phyloP scores from a whole-genome alignment of 164 flowering plant species.

The Sextonia rubra region DNA sequence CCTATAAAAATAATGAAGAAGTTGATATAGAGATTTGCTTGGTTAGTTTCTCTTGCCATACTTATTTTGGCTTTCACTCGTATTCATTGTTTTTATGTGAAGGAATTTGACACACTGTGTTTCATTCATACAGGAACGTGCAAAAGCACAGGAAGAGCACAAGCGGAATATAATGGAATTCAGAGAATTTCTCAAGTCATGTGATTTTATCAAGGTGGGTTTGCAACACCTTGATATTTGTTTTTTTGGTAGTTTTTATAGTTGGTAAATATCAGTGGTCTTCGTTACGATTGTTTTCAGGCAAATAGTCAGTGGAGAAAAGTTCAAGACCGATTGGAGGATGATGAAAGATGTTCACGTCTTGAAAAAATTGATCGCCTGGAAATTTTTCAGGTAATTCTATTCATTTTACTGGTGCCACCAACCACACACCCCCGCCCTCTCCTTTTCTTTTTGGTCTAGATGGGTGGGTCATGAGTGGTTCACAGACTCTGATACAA shows the following conservation, averaged over 20 bases:
- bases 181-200: constrained; percentile 72
- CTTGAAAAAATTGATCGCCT: constrained; percentile 90
- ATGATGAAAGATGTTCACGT: constrained; percentile 83
- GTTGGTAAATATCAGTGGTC: not conserved
- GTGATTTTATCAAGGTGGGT: constrained; percentile 81
- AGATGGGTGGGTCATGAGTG: not conserved
- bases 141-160: constrained; percentile 82
- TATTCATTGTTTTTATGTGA: not conserved
- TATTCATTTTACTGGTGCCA: constrained; percentile 1
- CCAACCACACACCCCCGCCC: no score
- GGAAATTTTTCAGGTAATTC: constrained; percentile 68
- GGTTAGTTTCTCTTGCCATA: no score
- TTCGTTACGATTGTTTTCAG: constrained; percentile 26
- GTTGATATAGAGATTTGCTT: no score
- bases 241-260: not conserved
- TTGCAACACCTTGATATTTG: not conserved
- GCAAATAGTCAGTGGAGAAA: constrained; percentile 89
- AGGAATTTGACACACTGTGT: not conserved
- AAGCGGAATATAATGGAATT: constrained; percentile 61
- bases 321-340: constrained; percentile 88
- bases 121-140: constrained; percentile 55
- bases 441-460: not conserved
- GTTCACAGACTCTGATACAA: not conserved
- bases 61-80: no score
- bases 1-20: no score